Evolutionary conservation across 768 basidiomycete species (phyloP).

Genomic region (Panus rudis): DNA sequence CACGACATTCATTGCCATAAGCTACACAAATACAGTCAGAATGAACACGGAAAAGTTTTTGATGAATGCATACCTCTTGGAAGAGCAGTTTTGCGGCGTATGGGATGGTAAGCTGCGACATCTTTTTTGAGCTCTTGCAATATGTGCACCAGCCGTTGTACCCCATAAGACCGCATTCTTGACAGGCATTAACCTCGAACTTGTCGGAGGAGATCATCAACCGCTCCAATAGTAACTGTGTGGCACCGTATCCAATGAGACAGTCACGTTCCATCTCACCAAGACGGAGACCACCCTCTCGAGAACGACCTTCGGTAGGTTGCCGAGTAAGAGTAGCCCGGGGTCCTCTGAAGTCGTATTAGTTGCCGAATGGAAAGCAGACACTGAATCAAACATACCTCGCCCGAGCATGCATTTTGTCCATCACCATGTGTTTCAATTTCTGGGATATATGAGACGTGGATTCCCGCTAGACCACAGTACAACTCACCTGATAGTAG

Average conservation of each 20-base stretch:
- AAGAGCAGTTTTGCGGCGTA: slow-evolving; percentile 93
- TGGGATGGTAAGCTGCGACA: slow-evolving; percentile 92
- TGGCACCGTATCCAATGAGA: slow-evolving; percentile 96
- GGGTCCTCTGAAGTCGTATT: slow-evolving; percentile 58
- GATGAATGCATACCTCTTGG: slow-evolving; percentile 59
- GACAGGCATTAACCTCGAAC: slow-evolving; percentile 94
- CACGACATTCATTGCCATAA: slow-evolving; percentile 97
- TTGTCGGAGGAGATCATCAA: slow-evolving; percentile 99
- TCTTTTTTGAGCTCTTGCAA: slow-evolving; percentile 95
- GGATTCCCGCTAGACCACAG: not conserved
- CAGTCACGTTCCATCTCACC: slow-evolving; percentile 99
- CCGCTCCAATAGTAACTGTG: slow-evolving; percentile 90
- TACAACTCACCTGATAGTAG: slow-evolving; percentile 76
- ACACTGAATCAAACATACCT: slow-evolving; percentile 46
- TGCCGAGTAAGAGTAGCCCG: slow-evolving; percentile 95
- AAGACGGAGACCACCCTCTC: slow-evolving; percentile 93
- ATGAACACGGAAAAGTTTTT: slow-evolving; percentile 2
- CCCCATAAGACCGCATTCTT: slow-evolving; percentile 91
- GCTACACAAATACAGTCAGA: slow-evolving; percentile 32
- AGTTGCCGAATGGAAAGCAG: not conserved
- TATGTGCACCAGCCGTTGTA: slow-evolving; percentile 96
- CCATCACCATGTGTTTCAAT: slow-evolving; percentile 99
- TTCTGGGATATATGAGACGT: slow-evolving; percentile 47
- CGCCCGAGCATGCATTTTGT: slow-evolving; percentile 99
- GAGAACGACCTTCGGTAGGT: slow-evolving; percentile 96